Conservation (phyloP, 257 asterid species). For the Cordia subcordata region DNA sequence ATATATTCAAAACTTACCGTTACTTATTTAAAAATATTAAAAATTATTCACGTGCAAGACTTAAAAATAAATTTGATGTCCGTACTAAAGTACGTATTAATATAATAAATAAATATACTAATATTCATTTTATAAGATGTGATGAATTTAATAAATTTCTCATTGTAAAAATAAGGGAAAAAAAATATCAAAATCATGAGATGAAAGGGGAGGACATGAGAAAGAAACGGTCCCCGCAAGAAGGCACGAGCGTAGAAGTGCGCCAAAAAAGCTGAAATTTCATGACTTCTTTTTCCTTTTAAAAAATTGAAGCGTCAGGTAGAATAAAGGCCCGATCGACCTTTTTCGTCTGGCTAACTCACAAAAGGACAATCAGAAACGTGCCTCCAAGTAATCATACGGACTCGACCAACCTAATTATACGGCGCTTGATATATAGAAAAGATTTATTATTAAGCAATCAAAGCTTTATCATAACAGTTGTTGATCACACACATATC, state of each 20-base stretch:
- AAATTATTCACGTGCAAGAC: too few species aligned
- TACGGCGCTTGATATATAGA: too few species aligned
- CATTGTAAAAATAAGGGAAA: too few species aligned
- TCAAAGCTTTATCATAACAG: constrained; percentile 5
- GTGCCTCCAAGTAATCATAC: constrained; percentile 28
- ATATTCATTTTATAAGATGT: too few species aligned
- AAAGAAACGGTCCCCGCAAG: constrained; percentile 32
- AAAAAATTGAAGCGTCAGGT: constrained; percentile 6
- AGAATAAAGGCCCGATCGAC: constrained; percentile 22
- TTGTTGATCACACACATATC: neutral
- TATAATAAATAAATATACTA: too few species aligned
- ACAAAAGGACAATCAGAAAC: constrained; percentile 42
- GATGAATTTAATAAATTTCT: too few species aligned
- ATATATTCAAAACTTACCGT: too few species aligned
- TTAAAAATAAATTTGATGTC: too few species aligned
- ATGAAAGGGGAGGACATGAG: neutral
- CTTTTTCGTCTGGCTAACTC: constrained; percentile 20
- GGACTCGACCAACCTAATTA: neutral
- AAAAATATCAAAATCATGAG: too few species aligned
- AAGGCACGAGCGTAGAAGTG: constrained; percentile 56
- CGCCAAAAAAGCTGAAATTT: constrained; percentile 50
- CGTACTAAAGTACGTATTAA: too few species aligned
- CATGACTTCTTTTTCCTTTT: constrained; percentile 34
- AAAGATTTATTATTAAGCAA: neutral
- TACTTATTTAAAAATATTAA: too few species aligned